Base-by-base conservation (phyloP, 73 alveolate species). In the Symbiodinium pilosum region DNA sequence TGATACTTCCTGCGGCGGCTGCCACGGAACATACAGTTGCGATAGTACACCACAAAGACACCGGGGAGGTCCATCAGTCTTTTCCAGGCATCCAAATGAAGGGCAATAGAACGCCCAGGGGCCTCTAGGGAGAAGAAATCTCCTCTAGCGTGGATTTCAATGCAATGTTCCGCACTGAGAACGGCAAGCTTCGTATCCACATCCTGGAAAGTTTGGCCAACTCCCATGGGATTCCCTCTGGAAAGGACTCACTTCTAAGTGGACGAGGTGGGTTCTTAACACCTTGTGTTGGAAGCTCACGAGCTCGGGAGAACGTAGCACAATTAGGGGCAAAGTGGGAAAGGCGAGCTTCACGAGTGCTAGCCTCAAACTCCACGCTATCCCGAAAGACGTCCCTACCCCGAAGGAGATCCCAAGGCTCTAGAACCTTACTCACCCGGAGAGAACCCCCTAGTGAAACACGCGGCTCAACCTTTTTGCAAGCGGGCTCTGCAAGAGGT, bases 11-110 rank as follows among this genome's bases (percentile, higher is more conserved):
- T 87, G 26, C 94, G 14, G 20, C 28, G 47, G 43, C 94, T 9
- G 32, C 86, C 94, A 14, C n/a, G 38, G 12, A 87, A 87, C 94
- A 87, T 87, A 59, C 94, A 87, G 6, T 83, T 87, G 44, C 34
- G 54, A 21, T 51, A 87, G 1, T 36, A 0, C 32, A 51, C 20
- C 8, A 16, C 43, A 30, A 4, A 2, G 68, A 87, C 94, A 3
- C 85, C 94, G 3, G 28, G 84, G 4, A 20, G 39, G 28, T 24
- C 30, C 16, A 54, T 9, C 34, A 87, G 94, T 36, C n/a, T 2
- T 36, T 36, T n/a, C 94, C 94, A 87, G 4, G 59, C 40, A 0
- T 30, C 59, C 32, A 87, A 38, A 20, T 52, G 40, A 2, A 51
- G 24, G 26, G 94, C 94, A 14, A 87, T 32, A 16, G 54, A 28